These are phyloP conservation scores for Nothophaeocryptopus gaeumannii DNA, from an alignment of 2,329 filamentous ascomycete species.

Conservation along the genomic window DNA sequence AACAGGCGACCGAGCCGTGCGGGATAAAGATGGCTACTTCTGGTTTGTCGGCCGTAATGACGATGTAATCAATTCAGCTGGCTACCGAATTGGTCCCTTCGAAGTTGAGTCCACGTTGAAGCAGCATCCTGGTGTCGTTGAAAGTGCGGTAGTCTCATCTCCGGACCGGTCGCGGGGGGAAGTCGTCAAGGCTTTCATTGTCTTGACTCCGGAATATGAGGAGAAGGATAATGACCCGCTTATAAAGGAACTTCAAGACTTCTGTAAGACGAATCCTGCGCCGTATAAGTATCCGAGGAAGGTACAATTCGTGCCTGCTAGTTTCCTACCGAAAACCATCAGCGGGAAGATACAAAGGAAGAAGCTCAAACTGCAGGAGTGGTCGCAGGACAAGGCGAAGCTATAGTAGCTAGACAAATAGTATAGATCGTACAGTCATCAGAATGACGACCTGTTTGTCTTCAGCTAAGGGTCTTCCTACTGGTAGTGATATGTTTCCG, in stretches of 20 bases:
- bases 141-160: slow-evolving; percentile 42
- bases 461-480: no score
- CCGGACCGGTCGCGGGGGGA: slow-evolving; percentile 39
- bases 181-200: slow-evolving; percentile 44
- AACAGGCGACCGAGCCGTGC: slow-evolving; percentile 67
- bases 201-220: slow-evolving; percentile 32
- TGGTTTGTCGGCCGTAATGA: slow-evolving; percentile 98
- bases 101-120: slow-evolving; percentile 45
- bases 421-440: no score
- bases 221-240: slow-evolving; percentile 23
- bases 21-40: slow-evolving; percentile 97
- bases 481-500: no score
- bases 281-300: slow-evolving; percentile 44
- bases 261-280: slow-evolving; percentile 41
- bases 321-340: slow-evolving; percentile 42
- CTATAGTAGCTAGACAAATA: slow-evolving; percentile 10
- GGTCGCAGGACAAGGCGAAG: slow-evolving; percentile 28
- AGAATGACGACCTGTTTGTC: no score
- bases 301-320: slow-evolving; percentile 39
- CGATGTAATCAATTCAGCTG: slow-evolving; percentile 55
- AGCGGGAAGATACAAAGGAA: slow-evolving; percentile 35
- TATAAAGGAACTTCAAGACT: slow-evolving; percentile 39
- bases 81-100: slow-evolving; percentile 43
- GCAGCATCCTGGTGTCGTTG: slow-evolving; percentile 39
- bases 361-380: slow-evolving; percentile 40